Conservation (phyloP, 2,329 filamentous ascomycete genomes). For the Aureobasidium pullulans region DNA sequence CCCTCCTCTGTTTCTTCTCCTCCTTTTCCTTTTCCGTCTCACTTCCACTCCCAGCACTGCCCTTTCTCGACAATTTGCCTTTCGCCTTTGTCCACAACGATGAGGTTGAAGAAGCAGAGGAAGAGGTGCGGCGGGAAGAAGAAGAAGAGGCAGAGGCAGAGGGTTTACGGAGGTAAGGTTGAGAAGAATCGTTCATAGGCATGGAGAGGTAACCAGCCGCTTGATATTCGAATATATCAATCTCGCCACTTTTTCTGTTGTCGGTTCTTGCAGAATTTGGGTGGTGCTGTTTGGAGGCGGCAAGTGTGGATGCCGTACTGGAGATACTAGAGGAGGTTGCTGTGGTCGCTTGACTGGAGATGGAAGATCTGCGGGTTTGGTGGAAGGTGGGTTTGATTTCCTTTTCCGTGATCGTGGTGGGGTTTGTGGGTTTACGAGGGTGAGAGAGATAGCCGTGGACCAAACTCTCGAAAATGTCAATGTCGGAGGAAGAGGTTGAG, state of each 20-base stretch:
- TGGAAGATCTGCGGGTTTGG: not conserved
- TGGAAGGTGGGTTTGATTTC: not conserved
- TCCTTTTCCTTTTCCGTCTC: not conserved
- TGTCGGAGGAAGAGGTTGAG: no score
- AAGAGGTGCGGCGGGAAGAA: not conserved
- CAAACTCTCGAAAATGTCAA: no score
- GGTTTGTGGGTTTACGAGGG: no score
- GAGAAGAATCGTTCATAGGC: not conserved
- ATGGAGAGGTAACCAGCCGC: not conserved
- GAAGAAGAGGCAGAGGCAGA: not conserved
- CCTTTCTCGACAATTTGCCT: not conserved
- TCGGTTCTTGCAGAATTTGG: not conserved
- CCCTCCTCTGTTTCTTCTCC: not conserved
- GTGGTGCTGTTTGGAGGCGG: not conserved
- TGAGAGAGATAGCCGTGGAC: no score
- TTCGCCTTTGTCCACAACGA: not conserved
- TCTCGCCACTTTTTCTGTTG: not conserved
- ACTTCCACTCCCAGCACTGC: not conserved
- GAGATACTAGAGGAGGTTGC: not conserved
- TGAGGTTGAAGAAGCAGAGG: not conserved
- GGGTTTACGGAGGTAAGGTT: not conserved
- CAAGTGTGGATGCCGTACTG: not conserved
- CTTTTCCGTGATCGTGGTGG: no score
- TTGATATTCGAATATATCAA: slow-evolving; percentile 3
- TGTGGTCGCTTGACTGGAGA: not conserved